Conservation (phyloP, 441 rosid species). For the Populus hybrid region DNA sequence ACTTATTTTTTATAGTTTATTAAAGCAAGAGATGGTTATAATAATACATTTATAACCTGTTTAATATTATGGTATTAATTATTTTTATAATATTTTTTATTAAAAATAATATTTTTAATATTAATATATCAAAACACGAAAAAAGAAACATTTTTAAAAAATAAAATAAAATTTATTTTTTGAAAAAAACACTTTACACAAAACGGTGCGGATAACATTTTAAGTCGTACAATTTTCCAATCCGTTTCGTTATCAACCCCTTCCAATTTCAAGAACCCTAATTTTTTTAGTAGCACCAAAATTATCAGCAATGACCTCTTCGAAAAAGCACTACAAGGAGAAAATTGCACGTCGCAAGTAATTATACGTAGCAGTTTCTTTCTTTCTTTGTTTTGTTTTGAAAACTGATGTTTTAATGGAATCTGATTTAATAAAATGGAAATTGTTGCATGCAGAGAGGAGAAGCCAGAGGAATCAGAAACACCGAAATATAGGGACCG, state of each 20-base stretch:
- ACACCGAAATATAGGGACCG: slow-evolving; percentile 80
- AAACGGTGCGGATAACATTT: neutral
- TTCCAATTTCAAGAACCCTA: neutral
- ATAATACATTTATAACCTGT: no score
- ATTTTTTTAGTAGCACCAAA: neutral
- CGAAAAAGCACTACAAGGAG: slow-evolving; percentile 78
- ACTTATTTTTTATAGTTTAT: no score
- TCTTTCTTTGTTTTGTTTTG: neutral
- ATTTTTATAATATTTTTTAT: no score
- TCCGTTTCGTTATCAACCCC: neutral
- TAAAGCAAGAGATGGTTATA: no score
- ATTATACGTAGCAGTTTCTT: slow-evolving; percentile 2
- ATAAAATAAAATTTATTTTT: no score
- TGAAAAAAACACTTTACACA: no score
- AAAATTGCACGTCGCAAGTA: slow-evolving; percentile 87
- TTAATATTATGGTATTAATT: no score
- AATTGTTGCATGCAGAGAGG: slow-evolving; percentile 54
- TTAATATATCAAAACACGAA: no score
- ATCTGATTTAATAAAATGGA: neutral
- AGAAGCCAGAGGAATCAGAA: slow-evolving; percentile 82
- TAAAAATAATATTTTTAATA: no score
- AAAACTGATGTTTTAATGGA: neutral
- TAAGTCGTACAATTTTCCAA: neutral
- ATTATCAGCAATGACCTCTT: slow-evolving; percentile 46
- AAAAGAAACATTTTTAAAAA: no score